phyloP scores from a whole-genome alignment of 2,329 filamentous ascomycete genomes.

The Trichophyton rubrum region DNA sequence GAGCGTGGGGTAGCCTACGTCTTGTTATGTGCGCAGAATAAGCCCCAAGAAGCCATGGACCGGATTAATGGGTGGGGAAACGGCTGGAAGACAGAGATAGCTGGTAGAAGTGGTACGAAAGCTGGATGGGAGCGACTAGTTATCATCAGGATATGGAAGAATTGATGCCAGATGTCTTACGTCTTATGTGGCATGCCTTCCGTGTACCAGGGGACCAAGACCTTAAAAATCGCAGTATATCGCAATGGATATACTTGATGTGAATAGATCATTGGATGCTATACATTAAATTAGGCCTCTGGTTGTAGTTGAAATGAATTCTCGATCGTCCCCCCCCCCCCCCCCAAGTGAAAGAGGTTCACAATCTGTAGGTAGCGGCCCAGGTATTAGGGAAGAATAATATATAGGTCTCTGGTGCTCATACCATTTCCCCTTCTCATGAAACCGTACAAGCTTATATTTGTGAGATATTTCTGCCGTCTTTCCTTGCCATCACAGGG shows the following conservation, averaged over 20 bases:
- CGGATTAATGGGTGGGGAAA: constrained; percentile 46
- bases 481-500: not conserved
- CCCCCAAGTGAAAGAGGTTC: not conserved
- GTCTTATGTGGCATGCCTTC: not conserved
- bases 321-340: not conserved
- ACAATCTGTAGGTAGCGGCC: not conserved
- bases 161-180: not conserved
- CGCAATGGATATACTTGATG: not conserved
- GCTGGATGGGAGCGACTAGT: constrained; percentile 92
- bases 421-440: not conserved
- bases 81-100: constrained; percentile 63
- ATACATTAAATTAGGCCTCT: not conserved
- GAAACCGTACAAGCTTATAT: not conserved
- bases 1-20: constrained; percentile 71
- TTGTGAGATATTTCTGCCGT: not conserved
- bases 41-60: constrained; percentile 59
- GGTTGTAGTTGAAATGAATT: not conserved
- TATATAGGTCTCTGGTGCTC: not conserved
- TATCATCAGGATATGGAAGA: constrained; percentile 72
- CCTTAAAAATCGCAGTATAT: not conserved
- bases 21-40: constrained; percentile 81
- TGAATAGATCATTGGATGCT: not conserved
- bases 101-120: constrained; percentile 70
- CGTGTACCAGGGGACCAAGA: not conserved
- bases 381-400: too few species aligned